phyloP scores from a whole-genome alignment of 208 protist genomes.

The Trichomonas vaginalis region DNA sequence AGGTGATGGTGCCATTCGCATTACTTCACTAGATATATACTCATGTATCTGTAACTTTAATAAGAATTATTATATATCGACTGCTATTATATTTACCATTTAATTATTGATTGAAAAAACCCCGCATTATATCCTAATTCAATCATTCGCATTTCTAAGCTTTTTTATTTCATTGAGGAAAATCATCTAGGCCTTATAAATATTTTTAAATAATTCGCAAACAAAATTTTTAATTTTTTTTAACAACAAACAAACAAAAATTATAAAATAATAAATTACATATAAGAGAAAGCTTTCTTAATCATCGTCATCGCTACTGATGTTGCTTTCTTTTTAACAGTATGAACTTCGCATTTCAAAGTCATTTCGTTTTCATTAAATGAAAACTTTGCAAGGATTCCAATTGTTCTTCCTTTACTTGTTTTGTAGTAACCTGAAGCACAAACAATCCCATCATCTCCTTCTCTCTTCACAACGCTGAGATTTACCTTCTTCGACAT shows the following conservation, averaged over 20 bases:
- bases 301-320: background rate
- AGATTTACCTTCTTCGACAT: background rate
- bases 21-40: too few species aligned
- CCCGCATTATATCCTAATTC: too few species aligned
- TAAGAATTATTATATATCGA: too few species aligned
- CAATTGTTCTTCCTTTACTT: background rate
- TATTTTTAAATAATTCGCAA: too few species aligned
- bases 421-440: background rate
- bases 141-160: too few species aligned
- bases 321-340: background rate
- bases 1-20: too few species aligned
- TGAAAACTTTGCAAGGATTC: background rate
- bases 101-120: too few species aligned
- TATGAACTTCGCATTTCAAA: background rate
- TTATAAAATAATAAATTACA: background rate
- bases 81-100: too few species aligned
- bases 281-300: background rate
- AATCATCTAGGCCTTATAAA: too few species aligned
- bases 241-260: background rate
- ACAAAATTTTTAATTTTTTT: too few species aligned
- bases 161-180: too few species aligned
- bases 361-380: background rate
- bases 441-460: background rate
- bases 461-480: background rate
- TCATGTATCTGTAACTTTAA: too few species aligned